phyloP scores from a whole-genome alignment of 1,139 yeast species.

The Blastobotrys persicus region DNA sequence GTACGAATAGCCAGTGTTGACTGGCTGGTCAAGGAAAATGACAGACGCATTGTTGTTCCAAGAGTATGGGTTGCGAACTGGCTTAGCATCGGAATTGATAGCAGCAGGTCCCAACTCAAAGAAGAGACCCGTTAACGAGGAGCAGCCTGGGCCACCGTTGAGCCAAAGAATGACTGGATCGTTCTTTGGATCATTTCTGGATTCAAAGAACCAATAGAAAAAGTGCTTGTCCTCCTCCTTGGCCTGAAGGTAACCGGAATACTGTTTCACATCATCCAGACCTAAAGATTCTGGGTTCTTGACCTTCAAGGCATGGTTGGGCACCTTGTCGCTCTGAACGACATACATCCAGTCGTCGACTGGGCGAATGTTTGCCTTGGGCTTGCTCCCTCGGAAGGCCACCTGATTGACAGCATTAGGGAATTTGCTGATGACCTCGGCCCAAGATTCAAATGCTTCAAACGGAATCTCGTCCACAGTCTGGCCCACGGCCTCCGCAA shows the following conservation, averaged over 20 bases:
- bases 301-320: slow-evolving; percentile 35
- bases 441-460: slow-evolving; percentile 32
- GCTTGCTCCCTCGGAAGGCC: slow-evolving; percentile 9
- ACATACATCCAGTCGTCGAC: slow-evolving; percentile 29
- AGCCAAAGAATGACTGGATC: slow-evolving; percentile 70
- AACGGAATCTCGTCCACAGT: slow-evolving; percentile 29
- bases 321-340: slow-evolving; percentile 31
- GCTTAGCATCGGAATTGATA: slow-evolving; percentile 49
- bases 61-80: slow-evolving; percentile 58
- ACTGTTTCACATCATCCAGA: slow-evolving; percentile 47
- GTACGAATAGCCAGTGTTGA: slow-evolving; percentile 54
- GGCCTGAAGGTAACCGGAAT: slow-evolving; percentile 65
- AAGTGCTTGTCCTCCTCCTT: slow-evolving; percentile 82
- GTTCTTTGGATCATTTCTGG: slow-evolving; percentile 61
- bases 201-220: slow-evolving; percentile 75
- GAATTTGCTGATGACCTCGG: slow-evolving; percentile 26
- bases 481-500: slow-evolving; percentile 30
- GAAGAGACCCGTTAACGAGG: slow-evolving; percentile 63
- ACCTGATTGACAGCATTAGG: slow-evolving; percentile 16
- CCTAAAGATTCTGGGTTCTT: slow-evolving; percentile 23
- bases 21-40: slow-evolving; percentile 71
- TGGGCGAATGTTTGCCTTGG: slow-evolving; percentile 30
- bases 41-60: slow-evolving; percentile 72
- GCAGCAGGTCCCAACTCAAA: slow-evolving; percentile 68
- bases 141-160: slow-evolving; percentile 77